These are phyloP conservation scores for Colletotrichum destructivum DNA, from an alignment of 2,329 filamentous ascomycete genomes.

Conservation along the genomic window DNA sequence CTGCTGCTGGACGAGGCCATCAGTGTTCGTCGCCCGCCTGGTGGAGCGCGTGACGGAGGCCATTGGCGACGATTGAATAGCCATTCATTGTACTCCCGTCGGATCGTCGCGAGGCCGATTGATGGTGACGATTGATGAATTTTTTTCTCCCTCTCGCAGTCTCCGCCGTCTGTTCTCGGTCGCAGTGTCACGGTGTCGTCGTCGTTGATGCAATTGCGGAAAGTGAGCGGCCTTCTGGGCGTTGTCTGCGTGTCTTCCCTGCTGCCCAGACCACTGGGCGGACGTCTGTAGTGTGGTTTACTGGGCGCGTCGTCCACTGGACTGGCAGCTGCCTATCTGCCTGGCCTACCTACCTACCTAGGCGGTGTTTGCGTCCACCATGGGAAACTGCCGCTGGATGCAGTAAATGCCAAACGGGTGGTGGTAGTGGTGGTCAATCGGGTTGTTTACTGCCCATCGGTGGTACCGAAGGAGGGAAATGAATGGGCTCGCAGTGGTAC, in stretches of 20 bases:
- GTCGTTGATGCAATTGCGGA: conserved; percentile 41
- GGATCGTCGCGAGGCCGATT: conserved; percentile 36
- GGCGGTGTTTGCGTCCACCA: conserved; percentile 31
- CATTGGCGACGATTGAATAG: conserved; percentile 57
- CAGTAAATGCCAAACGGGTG: not conserved
- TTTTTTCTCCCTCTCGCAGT: not conserved
- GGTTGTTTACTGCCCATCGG: conserved; percentile 13
- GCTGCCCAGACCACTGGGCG: not conserved
- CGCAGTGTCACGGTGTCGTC: conserved; percentile 25
- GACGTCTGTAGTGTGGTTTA: conserved; percentile 23
- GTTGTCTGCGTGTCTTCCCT: conserved; percentile 6
- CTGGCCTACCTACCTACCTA: not conserved
- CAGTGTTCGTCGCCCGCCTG: conserved; percentile 57
- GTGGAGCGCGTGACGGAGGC: conserved; percentile 67
- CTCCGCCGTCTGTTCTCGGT: conserved; percentile 17
- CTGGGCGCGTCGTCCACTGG: conserved; percentile 12
- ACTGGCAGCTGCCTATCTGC: not conserved
- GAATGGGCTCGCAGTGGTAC: conserved; percentile 10
- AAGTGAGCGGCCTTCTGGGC: conserved; percentile 26
- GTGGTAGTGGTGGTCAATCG: not conserved
- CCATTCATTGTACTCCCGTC: conserved; percentile 48
- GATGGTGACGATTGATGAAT: conserved; percentile 34
- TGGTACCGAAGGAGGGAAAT: conserved; percentile 29
- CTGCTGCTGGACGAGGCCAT: conserved; percentile 53
- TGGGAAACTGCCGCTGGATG: conserved; percentile 20